These are phyloP conservation scores for Fomes fomentarius DNA, from an alignment of 1,284 basidiomycete species.

Conservation along the genomic window DNA sequence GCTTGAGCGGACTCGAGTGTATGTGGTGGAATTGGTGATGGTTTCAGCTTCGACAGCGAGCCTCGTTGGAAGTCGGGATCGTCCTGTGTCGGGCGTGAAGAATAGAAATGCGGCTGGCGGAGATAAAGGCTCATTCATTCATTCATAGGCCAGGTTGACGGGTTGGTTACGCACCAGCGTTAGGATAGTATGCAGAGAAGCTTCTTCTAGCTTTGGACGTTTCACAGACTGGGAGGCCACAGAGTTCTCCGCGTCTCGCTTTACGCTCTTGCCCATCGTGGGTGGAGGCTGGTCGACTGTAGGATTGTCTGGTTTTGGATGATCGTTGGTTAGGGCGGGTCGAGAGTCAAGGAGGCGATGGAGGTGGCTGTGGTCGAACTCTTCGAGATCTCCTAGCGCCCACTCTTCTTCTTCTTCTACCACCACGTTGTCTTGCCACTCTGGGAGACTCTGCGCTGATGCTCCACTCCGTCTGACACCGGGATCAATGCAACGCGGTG, in stretches of 20 bases:
- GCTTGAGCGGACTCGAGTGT: slow-evolving; percentile 33
- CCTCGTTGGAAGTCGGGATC: not conserved
- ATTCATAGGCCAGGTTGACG: too few relatives aligned
- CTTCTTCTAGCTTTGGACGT: slow-evolving; percentile 10
- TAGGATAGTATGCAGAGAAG: slow-evolving; percentile 3
- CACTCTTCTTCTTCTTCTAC: slow-evolving; percentile 16
- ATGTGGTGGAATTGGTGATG: slow-evolving; percentile 46
- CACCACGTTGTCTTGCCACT: slow-evolving; percentile 14
- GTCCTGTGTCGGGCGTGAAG: not conserved
- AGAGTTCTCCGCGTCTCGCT: not conserved
- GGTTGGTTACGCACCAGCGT: slow-evolving; percentile 10
- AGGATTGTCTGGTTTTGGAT: not conserved
- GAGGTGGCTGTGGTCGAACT: slow-evolving; percentile 21
- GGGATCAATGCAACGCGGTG: not conserved
- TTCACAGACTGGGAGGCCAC: slow-evolving; percentile 1
- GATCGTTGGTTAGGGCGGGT: not conserved
- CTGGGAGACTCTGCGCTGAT: not conserved
- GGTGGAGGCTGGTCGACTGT: too few relatives aligned
- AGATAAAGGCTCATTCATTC: too few relatives aligned
- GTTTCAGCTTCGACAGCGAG: not conserved
- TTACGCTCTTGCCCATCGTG: too few relatives aligned
- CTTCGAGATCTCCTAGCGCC: slow-evolving; percentile 18
- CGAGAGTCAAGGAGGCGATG: slow-evolving; percentile 1
- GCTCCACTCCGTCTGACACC: not conserved
- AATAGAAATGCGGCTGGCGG: slow-evolving; percentile 24